Conservation (phyloP, 225 moss, liverwort and hornwort species). For the Bryoerythrophyllum caledonicum region DNA sequence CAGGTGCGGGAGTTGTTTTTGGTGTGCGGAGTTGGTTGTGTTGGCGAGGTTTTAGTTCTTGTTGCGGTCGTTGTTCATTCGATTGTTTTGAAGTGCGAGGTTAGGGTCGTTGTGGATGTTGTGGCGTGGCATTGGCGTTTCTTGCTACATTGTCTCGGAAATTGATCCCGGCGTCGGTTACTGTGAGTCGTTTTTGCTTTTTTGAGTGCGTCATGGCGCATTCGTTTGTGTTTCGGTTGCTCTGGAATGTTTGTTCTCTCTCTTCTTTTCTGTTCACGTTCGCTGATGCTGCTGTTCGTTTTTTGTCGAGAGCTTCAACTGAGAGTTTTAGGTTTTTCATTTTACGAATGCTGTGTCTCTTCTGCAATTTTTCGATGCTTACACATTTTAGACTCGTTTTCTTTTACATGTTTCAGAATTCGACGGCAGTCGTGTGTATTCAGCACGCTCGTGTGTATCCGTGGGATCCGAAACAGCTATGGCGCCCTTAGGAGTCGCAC, state of each 20-base stretch:
- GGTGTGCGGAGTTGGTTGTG: neutral
- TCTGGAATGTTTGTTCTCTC: constrained; percentile 1
- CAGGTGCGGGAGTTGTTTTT: neutral
- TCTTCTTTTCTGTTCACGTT: constrained; percentile 2
- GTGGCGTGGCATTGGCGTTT: neutral
- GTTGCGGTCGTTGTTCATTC: constrained; percentile 6
- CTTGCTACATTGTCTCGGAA: constrained; percentile 17
- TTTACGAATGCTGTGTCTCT: constrained; percentile 1
- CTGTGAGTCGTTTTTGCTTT: neutral
- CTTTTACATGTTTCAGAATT: neutral
- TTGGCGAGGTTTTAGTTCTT: neutral
- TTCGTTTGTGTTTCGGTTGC: neutral
- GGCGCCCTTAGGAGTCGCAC: constrained; percentile 32
- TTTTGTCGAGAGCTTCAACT: neutral
- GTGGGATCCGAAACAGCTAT: constrained; percentile 27
- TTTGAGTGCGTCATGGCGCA: neutral
- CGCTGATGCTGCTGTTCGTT: neutral
- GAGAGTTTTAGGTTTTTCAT: constrained; percentile 14
- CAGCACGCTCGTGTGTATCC: constrained; percentile 4
- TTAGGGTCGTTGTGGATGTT: constrained; percentile 1
- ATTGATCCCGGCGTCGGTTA: neutral
- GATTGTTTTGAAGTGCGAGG: neutral
- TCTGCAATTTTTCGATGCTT: neutral
- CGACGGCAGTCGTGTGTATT: neutral
- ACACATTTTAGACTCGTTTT: neutral